These are phyloP conservation scores for Alternaria postmessia DNA, from an alignment of 2,329 filamentous ascomycete genomes.

Conservation along the genomic window DNA sequence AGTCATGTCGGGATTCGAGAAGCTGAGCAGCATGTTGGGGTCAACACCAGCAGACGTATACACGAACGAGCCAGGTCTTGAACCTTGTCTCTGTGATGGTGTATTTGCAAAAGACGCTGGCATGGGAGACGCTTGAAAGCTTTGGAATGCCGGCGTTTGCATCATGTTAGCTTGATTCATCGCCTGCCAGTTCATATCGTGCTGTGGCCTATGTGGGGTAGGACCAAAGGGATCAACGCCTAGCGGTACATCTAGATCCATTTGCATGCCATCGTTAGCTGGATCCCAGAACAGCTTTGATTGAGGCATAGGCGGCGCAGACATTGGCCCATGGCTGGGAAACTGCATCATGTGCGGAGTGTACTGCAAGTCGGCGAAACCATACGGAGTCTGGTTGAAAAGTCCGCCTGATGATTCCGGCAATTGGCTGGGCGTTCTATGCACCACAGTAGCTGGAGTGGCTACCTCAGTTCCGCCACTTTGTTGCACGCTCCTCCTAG, in stretches of 20 bases:
- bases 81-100: slow-evolving; percentile 28
- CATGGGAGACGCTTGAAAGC: slow-evolving; percentile 38
- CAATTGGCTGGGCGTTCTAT: slow-evolving; percentile 48
- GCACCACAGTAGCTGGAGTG: slow-evolving; percentile 52
- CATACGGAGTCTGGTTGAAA: slow-evolving; percentile 52
- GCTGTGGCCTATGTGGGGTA: slow-evolving; percentile 46
- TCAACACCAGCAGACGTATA: slow-evolving; percentile 55
- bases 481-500: slow-evolving; percentile 55
- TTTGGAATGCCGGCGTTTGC: slow-evolving; percentile 47
- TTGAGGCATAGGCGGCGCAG: slow-evolving; percentile 66
- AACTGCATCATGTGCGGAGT: slow-evolving; percentile 66
- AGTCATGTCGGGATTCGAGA: slow-evolving; percentile 40
- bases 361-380: slow-evolving; percentile 64
- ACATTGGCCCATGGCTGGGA: slow-evolving; percentile 60
- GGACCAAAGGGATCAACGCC: slow-evolving; percentile 46
- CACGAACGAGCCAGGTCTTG: slow-evolving; percentile 43
- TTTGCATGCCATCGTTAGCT: slow-evolving; percentile 36
- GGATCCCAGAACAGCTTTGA: slow-evolving; percentile 51
- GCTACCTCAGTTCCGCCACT: slow-evolving; percentile 34
- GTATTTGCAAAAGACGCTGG: slow-evolving; percentile 35
- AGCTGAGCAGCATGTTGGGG: slow-evolving; percentile 58
- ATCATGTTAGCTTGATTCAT: slow-evolving; percentile 43
- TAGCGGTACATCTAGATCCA: slow-evolving; percentile 47
- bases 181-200: slow-evolving; percentile 42
- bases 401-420: slow-evolving; percentile 33